phyloP scores from a whole-genome alignment of 2,329 filamentous ascomycete species.

The Fusarium verticillioides region DNA sequence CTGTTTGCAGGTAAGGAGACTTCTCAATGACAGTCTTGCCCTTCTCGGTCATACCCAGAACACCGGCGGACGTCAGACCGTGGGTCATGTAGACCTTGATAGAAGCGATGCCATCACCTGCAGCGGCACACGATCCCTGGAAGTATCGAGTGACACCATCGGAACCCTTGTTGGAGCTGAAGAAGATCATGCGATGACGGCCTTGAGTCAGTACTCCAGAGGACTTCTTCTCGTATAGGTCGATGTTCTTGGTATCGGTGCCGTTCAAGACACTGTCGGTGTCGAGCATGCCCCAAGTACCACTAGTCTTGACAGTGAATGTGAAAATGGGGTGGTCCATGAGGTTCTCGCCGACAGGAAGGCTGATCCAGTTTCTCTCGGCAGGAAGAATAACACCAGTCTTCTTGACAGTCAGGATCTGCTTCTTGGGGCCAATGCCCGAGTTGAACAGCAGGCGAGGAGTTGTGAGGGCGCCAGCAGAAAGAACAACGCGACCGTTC shows the following conservation, averaged over 20 bases:
- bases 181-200: constrained; percentile 67
- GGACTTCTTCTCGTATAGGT: constrained; percentile 67
- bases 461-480: constrained; percentile 74
- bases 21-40: constrained; percentile 69
- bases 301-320: constrained; percentile 39
- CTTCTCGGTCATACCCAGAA: constrained; percentile 67
- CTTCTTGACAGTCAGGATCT: constrained; percentile 63
- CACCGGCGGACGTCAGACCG: constrained; percentile 69
- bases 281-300: constrained; percentile 37
- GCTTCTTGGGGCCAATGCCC: constrained; percentile 71
- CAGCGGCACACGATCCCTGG: constrained; percentile 74
- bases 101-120: constrained; percentile 63
- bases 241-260: constrained; percentile 65
- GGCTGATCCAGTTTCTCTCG: constrained; percentile 63
- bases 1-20: constrained; percentile 68
- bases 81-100: constrained; percentile 72
- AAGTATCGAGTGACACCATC: constrained; percentile 72
- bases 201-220: constrained; percentile 72
- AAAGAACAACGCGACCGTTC: constrained; percentile 72
- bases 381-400: constrained; percentile 63
- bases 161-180: constrained; percentile 64
- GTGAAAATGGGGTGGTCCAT: constrained; percentile 62
- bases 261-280: constrained; percentile 60
- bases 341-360: constrained; percentile 67
- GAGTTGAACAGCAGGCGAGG: constrained; percentile 70